Conservation (phyloP, 495 filamentous ascomycete genomes). For the Penicillium pancosmium region DNA sequence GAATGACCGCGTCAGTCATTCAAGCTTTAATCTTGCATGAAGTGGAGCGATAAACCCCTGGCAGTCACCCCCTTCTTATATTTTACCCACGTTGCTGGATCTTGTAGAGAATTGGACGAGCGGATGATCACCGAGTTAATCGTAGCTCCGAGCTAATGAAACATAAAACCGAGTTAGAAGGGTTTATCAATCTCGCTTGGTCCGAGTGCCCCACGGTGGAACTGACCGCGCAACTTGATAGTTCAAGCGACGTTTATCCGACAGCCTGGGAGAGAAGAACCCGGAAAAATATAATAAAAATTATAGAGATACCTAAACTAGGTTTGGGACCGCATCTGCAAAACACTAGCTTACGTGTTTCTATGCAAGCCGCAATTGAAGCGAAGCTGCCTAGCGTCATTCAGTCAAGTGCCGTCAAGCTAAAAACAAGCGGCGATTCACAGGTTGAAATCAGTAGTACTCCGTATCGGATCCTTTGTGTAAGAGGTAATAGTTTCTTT, state of each 20-base stretch:
- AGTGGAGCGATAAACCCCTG: background rate
- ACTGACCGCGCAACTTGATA: background rate
- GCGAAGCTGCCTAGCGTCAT: background rate
- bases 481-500: background rate
- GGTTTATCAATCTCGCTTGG: conserved; percentile 4
- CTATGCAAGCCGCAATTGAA: background rate
- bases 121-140: background rate
- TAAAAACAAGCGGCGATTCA: background rate
- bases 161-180: background rate
- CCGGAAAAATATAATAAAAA: background rate
- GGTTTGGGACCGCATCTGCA: background rate
- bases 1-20: conserved; percentile 14
- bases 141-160: background rate
- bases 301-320: background rate
- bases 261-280: background rate
- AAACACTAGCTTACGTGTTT: background rate
- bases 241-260: conserved; percentile 2
- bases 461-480: background rate
- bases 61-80: background rate
- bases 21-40: background rate
- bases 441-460: background rate
- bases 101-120: background rate
- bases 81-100: background rate
- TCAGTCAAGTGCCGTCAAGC: background rate
- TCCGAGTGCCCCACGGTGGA: background rate